phyloP scores from a whole-genome alignment of 2,329 filamentous ascomycete species.

The Ophiocordyceps unilateralis region DNA sequence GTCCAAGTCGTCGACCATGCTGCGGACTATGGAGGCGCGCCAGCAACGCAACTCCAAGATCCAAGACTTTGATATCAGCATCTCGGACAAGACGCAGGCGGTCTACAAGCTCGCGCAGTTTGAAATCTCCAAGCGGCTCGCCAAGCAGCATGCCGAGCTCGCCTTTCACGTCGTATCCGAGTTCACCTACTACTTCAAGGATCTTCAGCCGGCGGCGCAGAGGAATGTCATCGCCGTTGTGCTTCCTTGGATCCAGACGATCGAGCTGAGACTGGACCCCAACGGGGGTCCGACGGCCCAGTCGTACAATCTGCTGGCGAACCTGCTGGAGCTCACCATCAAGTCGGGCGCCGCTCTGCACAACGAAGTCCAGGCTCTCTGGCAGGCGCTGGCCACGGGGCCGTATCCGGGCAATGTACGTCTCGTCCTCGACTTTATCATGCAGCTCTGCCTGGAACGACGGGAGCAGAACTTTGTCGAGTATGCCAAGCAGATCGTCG shows the following conservation, averaged over 20 bases:
- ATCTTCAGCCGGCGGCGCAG: conserved; percentile 65
- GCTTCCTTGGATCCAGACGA: conserved; percentile 87
- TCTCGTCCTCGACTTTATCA: conserved; percentile 89
- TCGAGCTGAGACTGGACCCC: conserved; percentile 81
- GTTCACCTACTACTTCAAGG: conserved; percentile 85
- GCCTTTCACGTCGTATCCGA: conserved; percentile 94
- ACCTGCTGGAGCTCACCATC: conserved; percentile 91
- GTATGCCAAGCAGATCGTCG: conserved; percentile 94
- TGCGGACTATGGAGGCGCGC: conserved; percentile 67
- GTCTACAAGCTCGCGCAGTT: conserved; percentile 97
- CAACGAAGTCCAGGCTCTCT: conserved; percentile 92
- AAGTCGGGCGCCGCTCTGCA: conserved; percentile 76
- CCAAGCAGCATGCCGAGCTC: conserved; percentile 73
- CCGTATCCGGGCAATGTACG: conserved; percentile 89
- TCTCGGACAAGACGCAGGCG: conserved; percentile 94
- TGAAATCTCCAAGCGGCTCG: conserved; percentile 80
- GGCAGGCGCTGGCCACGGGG: conserved; percentile 89
- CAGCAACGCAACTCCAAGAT: conserved; percentile 70
- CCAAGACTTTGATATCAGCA: conserved; percentile 94
- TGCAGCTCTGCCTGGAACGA: conserved; percentile 78
- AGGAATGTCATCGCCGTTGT: conserved; percentile 89
- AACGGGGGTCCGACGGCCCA: conserved; percentile 79
- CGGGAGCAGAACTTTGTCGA: conserved; percentile 97
- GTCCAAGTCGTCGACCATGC: conserved; percentile 67
- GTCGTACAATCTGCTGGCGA: conserved; percentile 89